phyloP scores from a whole-genome alignment of 768 basidiomycete genomes.

The Candolleomyces efflorescens region DNA sequence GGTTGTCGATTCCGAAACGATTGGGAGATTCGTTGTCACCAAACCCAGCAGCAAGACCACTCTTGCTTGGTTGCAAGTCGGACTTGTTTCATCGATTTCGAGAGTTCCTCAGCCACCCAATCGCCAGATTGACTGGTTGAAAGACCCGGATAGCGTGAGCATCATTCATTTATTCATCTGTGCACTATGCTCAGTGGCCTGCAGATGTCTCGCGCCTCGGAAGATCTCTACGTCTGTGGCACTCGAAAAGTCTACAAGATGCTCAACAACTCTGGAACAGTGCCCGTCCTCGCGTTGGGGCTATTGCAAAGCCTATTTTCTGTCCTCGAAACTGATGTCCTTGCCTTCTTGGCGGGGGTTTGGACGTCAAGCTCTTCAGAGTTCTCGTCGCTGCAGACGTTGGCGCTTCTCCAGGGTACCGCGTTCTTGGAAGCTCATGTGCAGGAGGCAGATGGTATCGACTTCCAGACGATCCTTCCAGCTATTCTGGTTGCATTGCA shows the following conservation, averaged over 20 bases:
- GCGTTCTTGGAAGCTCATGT: constrained; percentile 80
- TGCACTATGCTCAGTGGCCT: neutral
- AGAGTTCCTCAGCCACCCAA: constrained; percentile 42
- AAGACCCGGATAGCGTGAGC: constrained; percentile 30
- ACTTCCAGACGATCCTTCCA: constrained; percentile 80
- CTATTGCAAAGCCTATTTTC: constrained; percentile 65
- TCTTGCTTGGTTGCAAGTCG: constrained; percentile 51
- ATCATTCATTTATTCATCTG: neutral
- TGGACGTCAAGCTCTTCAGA: constrained; percentile 37
- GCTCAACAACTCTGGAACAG: constrained; percentile 51
- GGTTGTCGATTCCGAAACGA: constrained; percentile 38
- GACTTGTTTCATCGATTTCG: constrained; percentile 48
- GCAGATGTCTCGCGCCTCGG: constrained; percentile 21
- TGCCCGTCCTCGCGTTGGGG: constrained; percentile 46
- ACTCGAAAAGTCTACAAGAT: constrained; percentile 63
- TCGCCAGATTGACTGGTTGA: constrained; percentile 49
- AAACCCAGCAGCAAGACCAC: constrained; percentile 63
- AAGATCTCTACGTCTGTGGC: constrained; percentile 49
- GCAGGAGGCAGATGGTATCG: constrained; percentile 46
- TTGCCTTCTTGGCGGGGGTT: constrained; percentile 77
- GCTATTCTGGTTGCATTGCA: constrained; percentile 61
- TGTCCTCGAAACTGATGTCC: constrained; percentile 61
- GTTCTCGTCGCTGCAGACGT: constrained; percentile 32
- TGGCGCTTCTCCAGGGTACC: constrained; percentile 69
- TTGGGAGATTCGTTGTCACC: constrained; percentile 46